These are phyloP conservation scores for Handroanthus guayacan DNA, from an alignment of 257 asterid species.

Conservation along the genomic window DNA sequence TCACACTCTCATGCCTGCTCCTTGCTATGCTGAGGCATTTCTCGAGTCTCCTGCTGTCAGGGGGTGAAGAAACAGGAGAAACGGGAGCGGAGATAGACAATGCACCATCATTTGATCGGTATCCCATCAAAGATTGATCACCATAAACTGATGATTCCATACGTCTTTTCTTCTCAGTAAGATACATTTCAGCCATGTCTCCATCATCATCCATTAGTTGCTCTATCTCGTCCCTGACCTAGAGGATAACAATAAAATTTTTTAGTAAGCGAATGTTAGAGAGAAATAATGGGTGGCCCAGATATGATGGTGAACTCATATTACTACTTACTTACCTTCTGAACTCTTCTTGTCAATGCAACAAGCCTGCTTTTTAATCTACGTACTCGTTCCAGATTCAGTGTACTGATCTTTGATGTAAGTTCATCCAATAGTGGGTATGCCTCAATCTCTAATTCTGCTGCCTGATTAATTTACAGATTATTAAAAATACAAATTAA, in stretches of 20 bases:
- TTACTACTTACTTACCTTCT: slow-evolving; percentile 66
- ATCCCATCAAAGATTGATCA: slow-evolving; percentile 82
- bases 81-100: slow-evolving; percentile 87
- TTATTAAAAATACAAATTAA: slow-evolving; percentile 24
- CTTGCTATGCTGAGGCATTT: slow-evolving; percentile 90
- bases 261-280: slow-evolving; percentile 37
- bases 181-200: slow-evolving; percentile 99
- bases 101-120: slow-evolving; percentile 74
- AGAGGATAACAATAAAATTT: slow-evolving; percentile 40
- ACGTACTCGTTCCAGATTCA: slow-evolving; percentile 95
- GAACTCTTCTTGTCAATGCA: slow-evolving; percentile 95
- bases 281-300: slow-evolving; percentile 28
- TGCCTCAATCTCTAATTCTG: slow-evolving; percentile 98
- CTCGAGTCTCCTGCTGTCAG: slow-evolving; percentile 86
- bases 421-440: slow-evolving; percentile 97
- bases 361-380: slow-evolving; percentile 97
- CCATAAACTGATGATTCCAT: slow-evolving; percentile 82
- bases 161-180: slow-evolving; percentile 86
- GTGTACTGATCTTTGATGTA: slow-evolving; percentile 94
- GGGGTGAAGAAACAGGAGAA: slow-evolving; percentile 95
- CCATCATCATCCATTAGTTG: slow-evolving; percentile 99
- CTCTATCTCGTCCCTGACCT: slow-evolving; percentile 99
- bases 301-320: slow-evolving; percentile 15
- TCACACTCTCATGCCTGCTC: slow-evolving; percentile 93
- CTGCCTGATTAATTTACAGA: slow-evolving; percentile 68